These are phyloP conservation scores for Zasmidium cellare DNA, from an alignment of 2,329 filamentous ascomycete species.

Conservation along the genomic window DNA sequence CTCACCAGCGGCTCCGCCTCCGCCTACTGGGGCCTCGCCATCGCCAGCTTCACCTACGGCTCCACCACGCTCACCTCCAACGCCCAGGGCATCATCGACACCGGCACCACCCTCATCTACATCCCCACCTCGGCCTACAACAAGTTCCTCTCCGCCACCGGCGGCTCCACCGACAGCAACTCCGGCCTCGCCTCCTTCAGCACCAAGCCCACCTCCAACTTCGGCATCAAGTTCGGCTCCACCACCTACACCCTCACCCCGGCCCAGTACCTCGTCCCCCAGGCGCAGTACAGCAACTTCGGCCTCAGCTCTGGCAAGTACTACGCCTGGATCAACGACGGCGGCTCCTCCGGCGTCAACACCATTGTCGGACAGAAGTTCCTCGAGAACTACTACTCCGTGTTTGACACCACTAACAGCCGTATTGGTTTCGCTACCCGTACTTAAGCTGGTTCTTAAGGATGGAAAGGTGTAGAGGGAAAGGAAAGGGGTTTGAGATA, in stretches of 20 bases:
- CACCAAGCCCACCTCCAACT: constrained; percentile 18
- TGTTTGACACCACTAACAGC: constrained; percentile 22
- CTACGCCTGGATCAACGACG: constrained; percentile 24
- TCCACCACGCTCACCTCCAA: constrained; percentile 23
- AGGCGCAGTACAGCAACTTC: constrained; percentile 17
- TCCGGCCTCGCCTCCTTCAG: constrained; percentile 20
- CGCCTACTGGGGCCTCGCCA: constrained; percentile 36
- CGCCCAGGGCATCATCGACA: constrained; percentile 44
- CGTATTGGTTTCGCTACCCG: constrained; percentile 22
- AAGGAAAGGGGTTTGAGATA: neutral
- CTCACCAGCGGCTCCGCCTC: constrained; percentile 59
- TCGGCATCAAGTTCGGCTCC: constrained; percentile 20
- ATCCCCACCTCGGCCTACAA: constrained; percentile 37
- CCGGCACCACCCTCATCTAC: constrained; percentile 41
- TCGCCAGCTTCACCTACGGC: constrained; percentile 21
- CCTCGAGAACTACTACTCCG: constrained; percentile 23
- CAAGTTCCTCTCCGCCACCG: constrained; percentile 20
- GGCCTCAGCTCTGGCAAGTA: constrained; percentile 20
- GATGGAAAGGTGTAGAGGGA: neutral
- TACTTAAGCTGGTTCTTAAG: constrained; percentile 3
- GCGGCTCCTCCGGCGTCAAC: constrained; percentile 20
- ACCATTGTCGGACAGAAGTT: constrained; percentile 24
- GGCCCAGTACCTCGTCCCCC: constrained; percentile 19
- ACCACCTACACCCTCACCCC: constrained; percentile 22
- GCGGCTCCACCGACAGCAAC: constrained; percentile 22